phyloP scores from a whole-genome alignment of 345 rosid species.

The Litchi chinensis region DNA sequence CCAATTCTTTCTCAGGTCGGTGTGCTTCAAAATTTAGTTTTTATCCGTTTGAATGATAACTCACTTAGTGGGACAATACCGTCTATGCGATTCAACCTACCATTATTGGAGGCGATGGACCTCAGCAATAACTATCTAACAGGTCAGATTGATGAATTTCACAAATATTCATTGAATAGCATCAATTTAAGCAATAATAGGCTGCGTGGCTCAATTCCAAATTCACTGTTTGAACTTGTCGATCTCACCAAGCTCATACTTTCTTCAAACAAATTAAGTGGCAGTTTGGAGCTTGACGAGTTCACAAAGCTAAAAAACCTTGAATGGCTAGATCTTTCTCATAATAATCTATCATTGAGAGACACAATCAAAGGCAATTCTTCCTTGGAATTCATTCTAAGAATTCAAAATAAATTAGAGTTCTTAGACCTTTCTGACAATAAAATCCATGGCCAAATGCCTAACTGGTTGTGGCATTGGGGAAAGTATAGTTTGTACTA shows the following conservation, averaged over 20 bases:
- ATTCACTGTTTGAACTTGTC: no score
- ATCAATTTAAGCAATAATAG: no score
- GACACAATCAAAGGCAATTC: not conserved
- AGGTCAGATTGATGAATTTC: no score
- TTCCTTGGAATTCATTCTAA: constrained; percentile 13
- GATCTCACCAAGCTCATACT: not conserved
- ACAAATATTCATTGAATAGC: no score
- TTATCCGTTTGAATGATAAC: not conserved
- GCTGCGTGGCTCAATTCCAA: no score
- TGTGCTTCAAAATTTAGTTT: not conserved
- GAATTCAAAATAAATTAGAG: not conserved
- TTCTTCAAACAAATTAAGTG: constrained; percentile 26
- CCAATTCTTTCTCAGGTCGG: not conserved
- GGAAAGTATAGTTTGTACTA: not conserved
- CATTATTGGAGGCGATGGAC: not conserved
- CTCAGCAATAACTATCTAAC: no score
- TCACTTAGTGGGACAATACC: not conserved
- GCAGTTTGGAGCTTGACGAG: constrained; percentile 14
- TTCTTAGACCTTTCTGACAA: constrained; percentile 23
- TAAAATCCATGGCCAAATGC: constrained; percentile 27
- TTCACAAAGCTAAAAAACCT: constrained; percentile 26
- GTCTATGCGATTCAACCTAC: not conserved
- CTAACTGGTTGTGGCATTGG: constrained; percentile 8
- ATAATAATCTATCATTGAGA: not conserved
- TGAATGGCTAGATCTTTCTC: not conserved